phyloP scores from a whole-genome alignment of 352 stramenopile genomes.

The Aphanomyces euteiches region DNA sequence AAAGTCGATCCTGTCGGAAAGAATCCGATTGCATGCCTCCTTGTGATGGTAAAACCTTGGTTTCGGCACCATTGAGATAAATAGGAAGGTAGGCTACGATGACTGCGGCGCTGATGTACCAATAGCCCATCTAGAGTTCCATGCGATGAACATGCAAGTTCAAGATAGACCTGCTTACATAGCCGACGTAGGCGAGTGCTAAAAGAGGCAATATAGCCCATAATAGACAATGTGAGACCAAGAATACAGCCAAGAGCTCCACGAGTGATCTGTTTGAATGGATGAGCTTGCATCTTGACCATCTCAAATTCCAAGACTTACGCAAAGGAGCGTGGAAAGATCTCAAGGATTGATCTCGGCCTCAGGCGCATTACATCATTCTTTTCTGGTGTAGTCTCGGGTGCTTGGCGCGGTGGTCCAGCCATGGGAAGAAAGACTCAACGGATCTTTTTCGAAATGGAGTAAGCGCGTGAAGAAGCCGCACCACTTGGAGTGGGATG shows the following conservation, averaged over 20 bases:
- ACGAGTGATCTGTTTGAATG: background rate
- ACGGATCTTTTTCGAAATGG: too few relatives aligned
- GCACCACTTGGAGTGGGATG: too few relatives aligned
- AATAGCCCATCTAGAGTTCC: slow-evolving; percentile 43
- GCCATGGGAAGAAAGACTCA: too few relatives aligned
- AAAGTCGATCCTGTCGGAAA: slow-evolving; percentile 49
- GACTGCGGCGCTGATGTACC: slow-evolving; percentile 47
- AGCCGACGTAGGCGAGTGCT: background rate
- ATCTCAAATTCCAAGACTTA: background rate
- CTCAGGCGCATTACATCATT: background rate
- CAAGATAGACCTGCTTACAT: background rate
- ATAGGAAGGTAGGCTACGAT: slow-evolving; percentile 62
- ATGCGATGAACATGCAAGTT: background rate
- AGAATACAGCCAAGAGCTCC: background rate
- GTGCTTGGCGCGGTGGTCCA: background rate
- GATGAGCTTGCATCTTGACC: too few relatives aligned
- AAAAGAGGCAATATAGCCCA: background rate
- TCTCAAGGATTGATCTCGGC: background rate
- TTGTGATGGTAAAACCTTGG: slow-evolving; percentile 37
- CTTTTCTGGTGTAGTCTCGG: slow-evolving; percentile 6
- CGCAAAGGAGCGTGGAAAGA: background rate
- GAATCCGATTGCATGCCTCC: slow-evolving; percentile 47
- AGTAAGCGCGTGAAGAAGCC: too few relatives aligned
- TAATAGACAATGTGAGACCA: background rate
- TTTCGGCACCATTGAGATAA: slow-evolving; percentile 52